Evolutionary conservation across 2,329 filamentous ascomycete species (phyloP).

Genomic region (Geosmithia morbida): DNA sequence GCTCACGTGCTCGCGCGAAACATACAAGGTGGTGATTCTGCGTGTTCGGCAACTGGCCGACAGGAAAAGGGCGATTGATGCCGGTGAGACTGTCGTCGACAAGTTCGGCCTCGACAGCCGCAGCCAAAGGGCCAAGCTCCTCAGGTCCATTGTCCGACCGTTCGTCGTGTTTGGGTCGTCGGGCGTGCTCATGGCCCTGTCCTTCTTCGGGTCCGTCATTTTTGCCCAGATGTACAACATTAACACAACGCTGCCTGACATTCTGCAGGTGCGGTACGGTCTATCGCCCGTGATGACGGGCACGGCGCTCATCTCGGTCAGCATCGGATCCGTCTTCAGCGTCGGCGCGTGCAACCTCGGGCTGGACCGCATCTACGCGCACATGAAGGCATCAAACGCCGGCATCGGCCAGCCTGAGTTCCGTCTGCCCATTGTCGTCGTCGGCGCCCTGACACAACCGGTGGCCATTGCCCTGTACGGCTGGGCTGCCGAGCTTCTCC

Average conservation of each 20-base stretch:
- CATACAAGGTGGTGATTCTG: conserved; percentile 44
- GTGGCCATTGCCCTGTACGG: conserved; percentile 30
- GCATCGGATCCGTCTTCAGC: conserved; percentile 26
- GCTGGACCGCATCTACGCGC: conserved; percentile 39
- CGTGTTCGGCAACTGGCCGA: conserved; percentile 8
- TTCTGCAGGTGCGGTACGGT: conserved; percentile 31
- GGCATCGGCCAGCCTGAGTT: conserved; percentile 34
- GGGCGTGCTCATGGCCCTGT: conserved; percentile 33
- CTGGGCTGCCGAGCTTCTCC: conserved; percentile 28
- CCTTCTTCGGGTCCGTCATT: conserved; percentile 28
- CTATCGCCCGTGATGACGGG: conserved; percentile 37
- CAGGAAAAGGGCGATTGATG: conserved; percentile 13
- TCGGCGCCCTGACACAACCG: conserved; percentile 30
- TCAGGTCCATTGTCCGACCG: conserved; percentile 28
- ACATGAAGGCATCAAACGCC: conserved; percentile 14
- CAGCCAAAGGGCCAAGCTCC: conserved; percentile 5
- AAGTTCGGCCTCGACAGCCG: not conserved
- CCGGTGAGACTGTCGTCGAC: conserved; percentile 7
- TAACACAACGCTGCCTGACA: conserved; percentile 35
- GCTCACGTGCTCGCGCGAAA: conserved; percentile 39
- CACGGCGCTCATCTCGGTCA: conserved; percentile 27
- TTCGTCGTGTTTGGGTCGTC: conserved; percentile 31
- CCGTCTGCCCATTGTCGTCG: conserved; percentile 35
- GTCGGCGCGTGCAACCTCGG: conserved; percentile 32
- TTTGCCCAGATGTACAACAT: conserved; percentile 40